Percentiles rank a stretch among this genome's conserved stretches.
These are phyloP conservation scores for Pleomassaria siparia DNA, from an alignment of 2,329 filamentous ascomycete species.

Conservation along the genomic window DNA sequence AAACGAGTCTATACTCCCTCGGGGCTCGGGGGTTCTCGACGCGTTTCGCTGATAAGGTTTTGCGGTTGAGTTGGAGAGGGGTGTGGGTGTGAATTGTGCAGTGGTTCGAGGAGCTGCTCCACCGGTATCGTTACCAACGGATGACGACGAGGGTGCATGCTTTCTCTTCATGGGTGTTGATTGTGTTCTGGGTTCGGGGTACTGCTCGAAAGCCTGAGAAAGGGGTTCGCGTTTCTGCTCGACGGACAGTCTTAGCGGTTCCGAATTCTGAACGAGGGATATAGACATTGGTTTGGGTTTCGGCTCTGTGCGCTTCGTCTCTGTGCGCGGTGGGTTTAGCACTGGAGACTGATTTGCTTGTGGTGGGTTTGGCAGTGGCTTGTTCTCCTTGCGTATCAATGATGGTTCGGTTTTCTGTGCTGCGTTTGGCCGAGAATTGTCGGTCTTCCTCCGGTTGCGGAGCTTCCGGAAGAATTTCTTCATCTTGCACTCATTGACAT, in stretches of 20 bases:
- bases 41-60: neutral
- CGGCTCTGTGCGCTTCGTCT: too few relatives aligned
- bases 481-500: constrained; percentile 18
- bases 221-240: neutral
- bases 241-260: neutral
- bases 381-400: neutral
- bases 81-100: neutral
- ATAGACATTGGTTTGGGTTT: neutral
- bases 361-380: neutral
- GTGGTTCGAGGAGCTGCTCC: too few relatives aligned
- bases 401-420: neutral
- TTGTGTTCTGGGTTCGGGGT: neutral
- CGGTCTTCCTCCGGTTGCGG: neutral
- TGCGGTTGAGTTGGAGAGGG: neutral
- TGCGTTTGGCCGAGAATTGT: neutral
- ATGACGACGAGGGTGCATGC: neutral
- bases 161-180: neutral
- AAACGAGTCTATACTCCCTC: neutral
- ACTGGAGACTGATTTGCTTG: too few relatives aligned
- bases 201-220: neutral
- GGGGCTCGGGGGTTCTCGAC: neutral
- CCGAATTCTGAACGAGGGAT: neutral
- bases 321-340: too few relatives aligned
- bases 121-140: too few relatives aligned
- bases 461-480: constrained; percentile 17